Conservation (phyloP, 2,329 filamentous ascomycete species). For the Aphanocladium album region DNA sequence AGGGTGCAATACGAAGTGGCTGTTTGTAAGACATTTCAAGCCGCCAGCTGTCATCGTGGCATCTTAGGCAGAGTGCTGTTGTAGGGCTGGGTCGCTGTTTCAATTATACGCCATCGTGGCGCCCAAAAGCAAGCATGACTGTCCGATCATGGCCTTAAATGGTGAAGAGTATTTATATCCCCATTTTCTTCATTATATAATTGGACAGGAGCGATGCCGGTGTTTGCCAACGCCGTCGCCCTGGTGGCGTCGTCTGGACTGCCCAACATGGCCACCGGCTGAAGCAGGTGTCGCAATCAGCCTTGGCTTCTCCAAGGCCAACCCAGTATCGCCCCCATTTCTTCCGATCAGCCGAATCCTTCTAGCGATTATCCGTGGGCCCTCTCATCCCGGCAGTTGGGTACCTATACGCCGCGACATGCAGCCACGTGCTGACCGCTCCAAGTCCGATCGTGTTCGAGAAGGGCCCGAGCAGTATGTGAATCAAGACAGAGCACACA, state of each 20-base stretch:
- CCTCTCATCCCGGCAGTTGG: slow-evolving; percentile 1
- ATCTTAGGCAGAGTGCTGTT: not conserved
- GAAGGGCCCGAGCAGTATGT: not conserved
- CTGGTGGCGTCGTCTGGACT: slow-evolving; percentile 1
- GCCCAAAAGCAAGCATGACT: not conserved
- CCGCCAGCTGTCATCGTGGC: not conserved
- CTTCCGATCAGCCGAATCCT: slow-evolving; percentile 1
- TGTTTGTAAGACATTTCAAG: not conserved
- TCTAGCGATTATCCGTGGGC: not conserved
- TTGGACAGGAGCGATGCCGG: not conserved
- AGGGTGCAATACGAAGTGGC: not conserved
- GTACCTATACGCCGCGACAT: not conserved
- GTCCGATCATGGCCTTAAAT: not conserved
- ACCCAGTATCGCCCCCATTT: not conserved
- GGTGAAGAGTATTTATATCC: not conserved
- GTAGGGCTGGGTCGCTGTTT: slow-evolving; percentile 1
- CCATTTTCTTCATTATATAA: not conserved
- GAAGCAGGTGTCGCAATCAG: not conserved
- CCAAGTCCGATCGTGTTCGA: slow-evolving; percentile 1
- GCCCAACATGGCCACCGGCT: not conserved
- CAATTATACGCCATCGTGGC: not conserved
- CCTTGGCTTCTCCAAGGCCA: not conserved
- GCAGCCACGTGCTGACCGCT: slow-evolving; percentile 1
- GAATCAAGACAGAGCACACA: not conserved
- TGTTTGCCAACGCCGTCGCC: not conserved